Evolutionary conservation across 306 rosid species (phyloP).

Genomic region (Vigna angularis): DNA sequence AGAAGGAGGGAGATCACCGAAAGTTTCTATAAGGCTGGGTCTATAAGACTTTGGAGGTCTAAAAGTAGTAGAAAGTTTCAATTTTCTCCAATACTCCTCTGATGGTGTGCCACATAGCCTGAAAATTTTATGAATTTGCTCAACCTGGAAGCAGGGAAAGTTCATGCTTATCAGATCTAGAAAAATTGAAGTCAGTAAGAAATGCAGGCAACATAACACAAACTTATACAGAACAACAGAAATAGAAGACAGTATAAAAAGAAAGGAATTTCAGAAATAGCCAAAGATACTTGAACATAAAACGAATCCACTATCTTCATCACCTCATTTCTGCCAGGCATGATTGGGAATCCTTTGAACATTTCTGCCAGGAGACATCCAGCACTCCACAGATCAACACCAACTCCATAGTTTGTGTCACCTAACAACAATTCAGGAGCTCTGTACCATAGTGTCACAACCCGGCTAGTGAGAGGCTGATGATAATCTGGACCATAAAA

Average conservation of each 20-base stretch:
- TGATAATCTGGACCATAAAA: conserved; percentile 53
- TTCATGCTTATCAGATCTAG: conserved; percentile 32
- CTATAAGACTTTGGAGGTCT: conserved; percentile 76
- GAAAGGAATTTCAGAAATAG: neutral
- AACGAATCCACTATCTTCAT: conserved; percentile 23
- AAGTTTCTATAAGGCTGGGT: conserved; percentile 68
- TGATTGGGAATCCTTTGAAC: conserved; percentile 74
- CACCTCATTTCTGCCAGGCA: conserved; percentile 90
- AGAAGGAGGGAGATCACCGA: conserved; percentile 71
- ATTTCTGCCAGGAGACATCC: conserved; percentile 93
- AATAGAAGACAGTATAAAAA: neutral
- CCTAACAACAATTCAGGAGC: conserved; percentile 92
- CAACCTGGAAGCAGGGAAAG: conserved; percentile 67
- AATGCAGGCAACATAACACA: conserved; percentile 24
- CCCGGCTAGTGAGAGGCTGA: conserved; percentile 79
- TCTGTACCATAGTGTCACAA: conserved; percentile 96
- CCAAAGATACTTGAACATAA: neutral
- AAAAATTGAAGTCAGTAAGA: neutral
- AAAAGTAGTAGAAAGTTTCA: conserved; percentile 65
- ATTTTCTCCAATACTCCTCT: conserved; percentile 83
- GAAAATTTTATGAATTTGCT: conserved; percentile 86
- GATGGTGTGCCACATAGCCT: conserved; percentile 93
- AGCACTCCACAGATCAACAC: conserved; percentile 96
- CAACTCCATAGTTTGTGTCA: conserved; percentile 75
- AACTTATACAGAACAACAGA: neutral